Conservation (phyloP, 306 rosid genomes). For the Citrullus mucosospermus region DNA sequence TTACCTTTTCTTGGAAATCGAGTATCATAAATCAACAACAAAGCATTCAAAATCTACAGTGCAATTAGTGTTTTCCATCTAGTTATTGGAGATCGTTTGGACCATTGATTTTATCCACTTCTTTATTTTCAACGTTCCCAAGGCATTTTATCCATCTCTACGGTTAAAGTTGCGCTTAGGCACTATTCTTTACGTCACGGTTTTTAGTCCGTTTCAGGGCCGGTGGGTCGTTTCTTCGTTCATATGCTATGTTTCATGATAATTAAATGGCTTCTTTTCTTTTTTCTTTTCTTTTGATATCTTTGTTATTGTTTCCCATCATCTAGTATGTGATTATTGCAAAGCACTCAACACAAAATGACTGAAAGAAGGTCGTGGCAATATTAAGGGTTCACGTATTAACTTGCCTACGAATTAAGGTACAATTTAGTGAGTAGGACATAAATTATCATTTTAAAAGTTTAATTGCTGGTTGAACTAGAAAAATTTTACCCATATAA, state of each 20-base stretch:
- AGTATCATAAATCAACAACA: neutral
- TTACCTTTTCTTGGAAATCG: neutral
- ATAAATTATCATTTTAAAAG: no score
- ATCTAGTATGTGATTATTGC: neutral
- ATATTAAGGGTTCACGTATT: no score
- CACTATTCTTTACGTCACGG: neutral
- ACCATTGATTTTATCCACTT: neutral
- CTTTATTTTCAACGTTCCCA: neutral
- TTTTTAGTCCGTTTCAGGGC: neutral
- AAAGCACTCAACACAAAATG: no score
- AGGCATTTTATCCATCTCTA: neutral
- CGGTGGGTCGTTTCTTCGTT: neutral
- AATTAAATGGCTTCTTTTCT: no score
- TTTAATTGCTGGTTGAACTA: no score
- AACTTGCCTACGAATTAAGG: no score
- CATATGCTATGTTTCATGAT: neutral
- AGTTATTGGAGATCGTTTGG: neutral
- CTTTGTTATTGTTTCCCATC: neutral
- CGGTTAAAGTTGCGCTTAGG: neutral
- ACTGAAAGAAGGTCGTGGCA: no score
- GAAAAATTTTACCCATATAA: no score
- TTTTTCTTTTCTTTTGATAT: neutral
- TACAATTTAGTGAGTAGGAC: no score
- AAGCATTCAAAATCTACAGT: neutral
- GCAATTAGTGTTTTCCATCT: neutral